Conservation (phyloP, 163 green algal genomes). For the Coccomyxa subellipsoidea region DNA sequence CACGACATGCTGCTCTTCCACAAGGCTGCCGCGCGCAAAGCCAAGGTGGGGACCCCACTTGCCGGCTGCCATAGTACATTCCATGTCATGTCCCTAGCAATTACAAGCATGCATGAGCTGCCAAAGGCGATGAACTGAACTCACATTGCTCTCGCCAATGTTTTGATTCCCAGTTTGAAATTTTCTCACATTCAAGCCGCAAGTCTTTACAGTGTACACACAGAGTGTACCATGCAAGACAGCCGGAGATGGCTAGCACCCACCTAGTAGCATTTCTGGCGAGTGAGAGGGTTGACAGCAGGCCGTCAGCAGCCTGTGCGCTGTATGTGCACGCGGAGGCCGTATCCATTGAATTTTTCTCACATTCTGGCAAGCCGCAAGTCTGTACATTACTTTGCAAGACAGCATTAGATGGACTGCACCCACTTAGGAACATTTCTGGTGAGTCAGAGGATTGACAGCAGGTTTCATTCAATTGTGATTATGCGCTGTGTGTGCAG, state of each 20-base stretch:
- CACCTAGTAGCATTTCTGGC: too few species aligned
- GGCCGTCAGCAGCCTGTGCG: too few species aligned
- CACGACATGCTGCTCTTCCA: constrained; percentile 94
- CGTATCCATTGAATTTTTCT: not conserved
- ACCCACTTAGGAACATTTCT: not conserved
- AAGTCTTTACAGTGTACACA: not conserved
- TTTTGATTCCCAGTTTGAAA: not conserved
- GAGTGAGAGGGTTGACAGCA: too few species aligned
- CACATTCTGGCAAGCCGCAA: too few species aligned
- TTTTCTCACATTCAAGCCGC: not conserved
- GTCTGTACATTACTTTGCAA: not conserved
- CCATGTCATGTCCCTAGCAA: not conserved
- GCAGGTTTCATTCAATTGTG: not conserved
- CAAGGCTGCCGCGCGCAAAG: constrained; percentile 53
- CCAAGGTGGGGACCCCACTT: not conserved
- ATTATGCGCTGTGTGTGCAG: not conserved
- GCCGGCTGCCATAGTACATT: not conserved
- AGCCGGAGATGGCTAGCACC: too few species aligned
- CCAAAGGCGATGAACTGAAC: too few species aligned
- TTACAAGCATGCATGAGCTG: not conserved
- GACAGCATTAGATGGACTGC: not conserved
- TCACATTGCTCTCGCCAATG: not conserved
- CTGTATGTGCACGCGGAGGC: not conserved
- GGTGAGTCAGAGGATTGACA: too few species aligned
- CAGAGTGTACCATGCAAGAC: not conserved